Conservation (phyloP, 2,329 filamentous ascomycete genomes). For the Aspergillus sergii region DNA sequence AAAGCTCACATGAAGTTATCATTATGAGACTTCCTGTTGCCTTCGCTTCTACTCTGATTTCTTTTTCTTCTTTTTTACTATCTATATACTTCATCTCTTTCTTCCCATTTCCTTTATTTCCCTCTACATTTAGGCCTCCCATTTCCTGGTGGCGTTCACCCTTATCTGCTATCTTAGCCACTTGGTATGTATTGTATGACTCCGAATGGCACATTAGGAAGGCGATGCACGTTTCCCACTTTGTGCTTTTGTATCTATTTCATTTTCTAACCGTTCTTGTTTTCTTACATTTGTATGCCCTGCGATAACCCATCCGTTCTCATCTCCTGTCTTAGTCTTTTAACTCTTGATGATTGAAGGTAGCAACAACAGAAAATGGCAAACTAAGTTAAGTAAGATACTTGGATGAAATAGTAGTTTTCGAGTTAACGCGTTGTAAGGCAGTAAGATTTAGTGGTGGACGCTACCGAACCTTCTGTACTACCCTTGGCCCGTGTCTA, state of each 20-base stretch:
- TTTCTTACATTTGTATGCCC: conserved; percentile 4
- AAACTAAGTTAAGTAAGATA: background rate
- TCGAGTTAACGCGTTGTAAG: background rate
- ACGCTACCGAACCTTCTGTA: background rate
- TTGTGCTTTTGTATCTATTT: conserved; percentile 11
- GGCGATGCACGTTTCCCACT: conserved; percentile 11
- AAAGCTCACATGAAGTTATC: conserved; percentile 16
- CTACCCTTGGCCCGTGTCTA: background rate
- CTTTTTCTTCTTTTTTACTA: conserved; percentile 3
- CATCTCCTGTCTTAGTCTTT: conserved; percentile 5
- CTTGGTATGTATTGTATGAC: conserved; percentile 27
- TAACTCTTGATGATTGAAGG: conserved; percentile 1
- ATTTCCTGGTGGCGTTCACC: conserved; percentile 15
- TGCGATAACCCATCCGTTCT: conserved; percentile 13
- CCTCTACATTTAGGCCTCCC: conserved; percentile 7
- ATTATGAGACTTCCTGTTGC: conserved; percentile 13
- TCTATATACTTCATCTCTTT: conserved; percentile 11
- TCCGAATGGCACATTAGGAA: conserved; percentile 14
- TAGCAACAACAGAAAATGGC: conserved; percentile 6
- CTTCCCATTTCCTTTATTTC: conserved; percentile 6
- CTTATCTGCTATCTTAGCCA: conserved; percentile 21
- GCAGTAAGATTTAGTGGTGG: background rate
- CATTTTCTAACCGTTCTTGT: background rate
- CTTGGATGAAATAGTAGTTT: background rate
- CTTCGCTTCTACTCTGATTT: conserved; percentile 11